Base-by-base conservation (phyloP, 2,329 filamentous ascomycete genomes). In the Fusarium denticulatum region DNA sequence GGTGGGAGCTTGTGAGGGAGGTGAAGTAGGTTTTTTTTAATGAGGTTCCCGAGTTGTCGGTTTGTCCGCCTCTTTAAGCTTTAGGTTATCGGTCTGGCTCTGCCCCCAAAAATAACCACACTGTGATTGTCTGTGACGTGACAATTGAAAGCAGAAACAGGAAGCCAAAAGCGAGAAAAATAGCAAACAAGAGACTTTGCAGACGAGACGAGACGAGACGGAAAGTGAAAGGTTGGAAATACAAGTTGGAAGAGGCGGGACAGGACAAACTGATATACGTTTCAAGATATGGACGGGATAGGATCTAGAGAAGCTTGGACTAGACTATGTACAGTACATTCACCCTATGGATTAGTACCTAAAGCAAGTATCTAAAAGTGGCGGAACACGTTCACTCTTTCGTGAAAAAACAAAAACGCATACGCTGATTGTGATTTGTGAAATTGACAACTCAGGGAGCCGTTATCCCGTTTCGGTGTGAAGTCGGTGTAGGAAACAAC, bases 401-500 rank as follows among this genome's bases (percentile, higher is more conserved):
- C 13, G 55, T 42, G 28, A 49, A 59, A 47, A 68, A 60, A 69
- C 49, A 40, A 60, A 52, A 65, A 57, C 39, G 53, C 60, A 49
- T 37, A 68, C 26, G 28, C 34, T 60, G 55, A 30, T 45, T 72
- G 70, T 60, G 70, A 71, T 60, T 72, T 72, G 69, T 67, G 69
- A 71, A 64, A 50, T 70, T 68, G 69, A 72, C 68, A 64, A 64
- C 59, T 67, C 62, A 73, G 68, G 67, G 60, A 56, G 65, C 63
- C 64, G 60, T 58, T 67, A 62, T 63, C 60, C 71, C 66, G 67
- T 69, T 80, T 79, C 78, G 78, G 77, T 78, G 74, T 80, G 78
- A 80, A 80, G 78, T 80, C 78, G 78, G 78, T 80, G 78, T 45
- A 34, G 39, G 26, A 49, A 49, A 58, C 32, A 69, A 74, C 61